phyloP scores from a whole-genome alignment of 2,329 filamentous ascomycete genomes.

The Xylariales sp. region DNA sequence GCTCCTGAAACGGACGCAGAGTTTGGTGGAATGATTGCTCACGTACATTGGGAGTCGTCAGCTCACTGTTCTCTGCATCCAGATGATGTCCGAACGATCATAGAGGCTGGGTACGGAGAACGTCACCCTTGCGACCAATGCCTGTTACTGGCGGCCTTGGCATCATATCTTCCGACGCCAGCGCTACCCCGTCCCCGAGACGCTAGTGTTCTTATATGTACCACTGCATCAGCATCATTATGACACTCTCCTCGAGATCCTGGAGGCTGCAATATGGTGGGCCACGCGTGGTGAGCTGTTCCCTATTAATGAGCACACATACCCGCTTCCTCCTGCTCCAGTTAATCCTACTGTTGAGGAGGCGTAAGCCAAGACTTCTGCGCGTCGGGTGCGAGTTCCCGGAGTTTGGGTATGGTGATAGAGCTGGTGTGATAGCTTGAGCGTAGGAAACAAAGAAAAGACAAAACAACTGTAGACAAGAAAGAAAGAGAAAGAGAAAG shows the following conservation, averaged over 20 bases:
- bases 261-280: conserved; percentile 10
- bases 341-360: neutral
- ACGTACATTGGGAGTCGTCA: conserved; percentile 36
- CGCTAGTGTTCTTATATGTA: conserved; percentile 10
- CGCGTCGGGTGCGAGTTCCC: no score
- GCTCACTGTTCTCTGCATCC: conserved; percentile 55
- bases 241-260: conserved; percentile 5
- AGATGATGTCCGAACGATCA: conserved; percentile 45
- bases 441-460: no score
- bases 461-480: no score
- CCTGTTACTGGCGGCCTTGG: conserved; percentile 5
- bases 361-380: neutral
- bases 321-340: conserved; percentile 6
- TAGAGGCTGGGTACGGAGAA: conserved; percentile 55
- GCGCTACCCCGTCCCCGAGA: conserved; percentile 8
- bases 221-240: conserved; percentile 9
- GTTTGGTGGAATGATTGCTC: conserved; percentile 11
- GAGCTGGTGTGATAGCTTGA: no score
- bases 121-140: conserved; percentile 33
- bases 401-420: no score
- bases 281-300: conserved; percentile 6
- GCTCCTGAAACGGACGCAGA: neutral
- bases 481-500: no score
- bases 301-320: conserved; percentile 7
- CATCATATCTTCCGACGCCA: neutral